Base-by-base conservation (phyloP, 768 basidiomycete species). In the Amanita exitialis region DNA sequence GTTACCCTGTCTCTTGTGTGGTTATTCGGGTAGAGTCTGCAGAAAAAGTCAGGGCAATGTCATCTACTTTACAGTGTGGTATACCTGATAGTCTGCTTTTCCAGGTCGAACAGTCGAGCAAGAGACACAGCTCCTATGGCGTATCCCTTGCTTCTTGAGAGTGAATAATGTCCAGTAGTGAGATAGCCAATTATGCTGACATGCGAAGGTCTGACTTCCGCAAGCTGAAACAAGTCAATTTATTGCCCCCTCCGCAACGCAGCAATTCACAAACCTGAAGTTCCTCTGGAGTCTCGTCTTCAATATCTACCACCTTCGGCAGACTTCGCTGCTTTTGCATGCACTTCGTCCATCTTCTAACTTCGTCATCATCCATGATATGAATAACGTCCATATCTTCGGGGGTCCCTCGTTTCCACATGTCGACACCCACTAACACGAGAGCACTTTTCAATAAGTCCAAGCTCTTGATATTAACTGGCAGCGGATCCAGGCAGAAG, bases 131-230 rank as follows among this genome's bases (percentile, higher is more conserved):
- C 79, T 15, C 83, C 95, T 10, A 96, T 72, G 2, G 79, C 93
- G 58, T 80, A 79, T 0, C 90, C 92, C 53, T 77, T 68, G 0
- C 94, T 94, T 25, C 82, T 76, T 0, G 80, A 74, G 6, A 97
- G 73, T 1, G 93, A 94, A 61, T 78, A 86, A 53, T 82, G 82
- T 0, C 93, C 94, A 2, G 87, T 83, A 0, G 91, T 90, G 16
- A 92, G 74, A 59, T 87, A 89, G 0, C 95, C 94, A 47, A 95
- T 79, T 21, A 88, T 72, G 3, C 66, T 61, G 3, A 68, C 62
- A 43, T 71, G 60, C 1, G 68, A 58, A 4, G 80, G 72, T 6
- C 66, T 62, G 5, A 64, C 55, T 53, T 73, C 68, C 10, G 72
- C 73, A 3, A 81, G 59, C 82, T 84, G 53, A 6, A 38, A 34